phyloP scores from a whole-genome alignment of 1,284 basidiomycete species.

The Leucoagaricus sp. region DNA sequence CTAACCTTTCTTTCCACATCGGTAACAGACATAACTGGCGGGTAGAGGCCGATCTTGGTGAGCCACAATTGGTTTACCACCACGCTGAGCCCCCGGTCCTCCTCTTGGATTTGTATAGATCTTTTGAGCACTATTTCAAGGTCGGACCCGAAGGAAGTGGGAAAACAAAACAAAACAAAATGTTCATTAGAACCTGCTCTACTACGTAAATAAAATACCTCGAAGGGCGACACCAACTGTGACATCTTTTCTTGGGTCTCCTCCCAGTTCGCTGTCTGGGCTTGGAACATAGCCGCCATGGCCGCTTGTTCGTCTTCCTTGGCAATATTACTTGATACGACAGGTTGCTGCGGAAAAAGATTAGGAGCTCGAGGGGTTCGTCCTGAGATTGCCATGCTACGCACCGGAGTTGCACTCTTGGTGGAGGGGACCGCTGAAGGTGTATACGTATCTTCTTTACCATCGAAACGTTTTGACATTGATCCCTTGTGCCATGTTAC shows the following conservation, averaged over 20 bases:
- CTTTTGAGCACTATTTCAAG: constrained; percentile 63
- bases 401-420: constrained; percentile 29
- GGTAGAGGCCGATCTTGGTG: constrained; percentile 72
- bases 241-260: constrained; percentile 97
- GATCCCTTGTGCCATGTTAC: constrained; percentile 63
- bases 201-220: constrained; percentile 61
- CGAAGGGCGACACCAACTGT: constrained; percentile 76
- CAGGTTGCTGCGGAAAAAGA: constrained; percentile 31
- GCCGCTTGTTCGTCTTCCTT: constrained; percentile 80
- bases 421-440: constrained; percentile 30
- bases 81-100: constrained; percentile 58
- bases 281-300: constrained; percentile 96
- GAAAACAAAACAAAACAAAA: constrained; percentile 41
- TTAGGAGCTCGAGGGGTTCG: constrained; percentile 16
- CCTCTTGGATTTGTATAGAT: constrained; percentile 69
- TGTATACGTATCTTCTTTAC: constrained; percentile 59
- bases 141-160: constrained; percentile 29
- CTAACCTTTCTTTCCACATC: constrained; percentile 96
- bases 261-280: constrained; percentile 90
- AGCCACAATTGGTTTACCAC: constrained; percentile 60
- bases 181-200: constrained; percentile 66
- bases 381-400: constrained; percentile 19
- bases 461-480: constrained; percentile 91
- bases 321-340: constrained; percentile 44
- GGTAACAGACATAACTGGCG: constrained; percentile 97